phyloP scores from a whole-genome alignment of 257 asterid species.

The Jasminum sambac region DNA sequence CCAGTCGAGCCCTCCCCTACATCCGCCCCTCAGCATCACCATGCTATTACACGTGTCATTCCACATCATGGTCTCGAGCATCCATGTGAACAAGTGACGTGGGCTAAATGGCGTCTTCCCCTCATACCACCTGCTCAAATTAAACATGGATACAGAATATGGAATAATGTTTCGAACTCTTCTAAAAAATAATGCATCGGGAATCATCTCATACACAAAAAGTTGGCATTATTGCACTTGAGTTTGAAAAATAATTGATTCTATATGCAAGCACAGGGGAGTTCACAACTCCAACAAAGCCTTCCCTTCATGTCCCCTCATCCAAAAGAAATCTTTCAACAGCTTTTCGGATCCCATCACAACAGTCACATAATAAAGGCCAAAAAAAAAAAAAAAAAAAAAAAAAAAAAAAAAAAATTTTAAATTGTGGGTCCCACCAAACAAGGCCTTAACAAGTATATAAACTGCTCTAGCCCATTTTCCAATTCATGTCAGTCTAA shows the following conservation, averaged over 20 bases:
- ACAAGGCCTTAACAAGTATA: conserved; percentile 34
- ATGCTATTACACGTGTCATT: neutral
- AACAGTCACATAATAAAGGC: conserved; percentile 16
- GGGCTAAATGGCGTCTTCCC: conserved; percentile 23
- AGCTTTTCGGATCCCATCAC: conserved; percentile 32
- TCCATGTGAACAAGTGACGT: neutral
- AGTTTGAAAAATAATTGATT: neutral
- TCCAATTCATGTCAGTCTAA: conserved; percentile 30
- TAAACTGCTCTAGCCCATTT: conserved; percentile 36
- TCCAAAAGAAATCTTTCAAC: conserved; percentile 21
- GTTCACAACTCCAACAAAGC: conserved; percentile 24
- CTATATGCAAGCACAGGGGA: conserved; percentile 30
- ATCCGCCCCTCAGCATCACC: no score
- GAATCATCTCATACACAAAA: conserved; percentile 32
- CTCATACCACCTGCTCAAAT: conserved; percentile 24
- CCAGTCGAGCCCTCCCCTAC: no score
- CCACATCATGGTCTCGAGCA: neutral
- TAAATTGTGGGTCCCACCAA: conserved; percentile 32
- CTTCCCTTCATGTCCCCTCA: conserved; percentile 29
- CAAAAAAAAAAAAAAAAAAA: neutral
- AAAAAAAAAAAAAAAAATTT: neutral
- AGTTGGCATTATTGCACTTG: conserved; percentile 17
- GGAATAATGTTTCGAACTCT: conserved; percentile 26
- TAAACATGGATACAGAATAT: conserved; percentile 33
- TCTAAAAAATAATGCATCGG: conserved; percentile 26